Percentiles rank a stretch among this genome's conserved stretches.
Evolutionary conservation across 2,329 filamentous ascomycete species (phyloP).

Genomic region (Talaromyces sp.): DNA sequence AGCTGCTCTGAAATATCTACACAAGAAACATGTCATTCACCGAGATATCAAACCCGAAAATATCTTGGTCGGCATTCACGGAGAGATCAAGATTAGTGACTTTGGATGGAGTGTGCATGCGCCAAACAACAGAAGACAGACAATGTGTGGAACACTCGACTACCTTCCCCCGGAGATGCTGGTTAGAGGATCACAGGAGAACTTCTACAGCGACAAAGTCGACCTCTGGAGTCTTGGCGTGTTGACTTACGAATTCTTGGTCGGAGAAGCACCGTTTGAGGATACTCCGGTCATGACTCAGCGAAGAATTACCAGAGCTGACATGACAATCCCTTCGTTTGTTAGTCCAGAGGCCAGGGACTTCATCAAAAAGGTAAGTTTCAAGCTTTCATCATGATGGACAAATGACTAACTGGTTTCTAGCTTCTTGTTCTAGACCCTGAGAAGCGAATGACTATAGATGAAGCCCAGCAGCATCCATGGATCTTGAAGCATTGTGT

Average conservation of each 20-base stretch:
- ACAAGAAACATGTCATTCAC: slow-evolving; percentile 97
- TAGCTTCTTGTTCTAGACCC: slow-evolving; percentile 87
- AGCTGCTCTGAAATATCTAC: slow-evolving; percentile 80
- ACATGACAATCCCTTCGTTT: slow-evolving; percentile 88
- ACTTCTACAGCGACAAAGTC: slow-evolving; percentile 91
- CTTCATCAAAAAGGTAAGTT: slow-evolving; percentile 74
- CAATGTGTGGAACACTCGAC: slow-evolving; percentile 95
- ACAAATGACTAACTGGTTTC: slow-evolving; percentile 4
- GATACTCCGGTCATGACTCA: slow-evolving; percentile 94
- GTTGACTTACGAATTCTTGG: slow-evolving; percentile 90
- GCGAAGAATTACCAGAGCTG: slow-evolving; percentile 75
- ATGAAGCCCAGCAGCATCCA: slow-evolving; percentile 81
- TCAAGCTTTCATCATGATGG: background rate
- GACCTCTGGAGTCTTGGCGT: slow-evolving; percentile 96
- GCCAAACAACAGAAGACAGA: slow-evolving; percentile 86
- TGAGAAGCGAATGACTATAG: slow-evolving; percentile 84
- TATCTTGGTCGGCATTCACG: slow-evolving; percentile 90
- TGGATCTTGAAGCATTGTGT: slow-evolving; percentile 97
- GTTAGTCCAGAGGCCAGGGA: slow-evolving; percentile 87
- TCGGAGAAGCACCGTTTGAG: slow-evolving; percentile 94
- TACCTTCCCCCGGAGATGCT: slow-evolving; percentile 99
- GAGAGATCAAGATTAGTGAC: slow-evolving; percentile 97
- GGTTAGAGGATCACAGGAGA: slow-evolving; percentile 70
- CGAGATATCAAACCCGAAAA: slow-evolving; percentile 98
- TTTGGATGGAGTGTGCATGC: slow-evolving; percentile 99